Evolutionary conservation across 2,329 filamentous ascomycete genomes (phyloP).

Genomic region (Exophiala spinifera): DNA sequence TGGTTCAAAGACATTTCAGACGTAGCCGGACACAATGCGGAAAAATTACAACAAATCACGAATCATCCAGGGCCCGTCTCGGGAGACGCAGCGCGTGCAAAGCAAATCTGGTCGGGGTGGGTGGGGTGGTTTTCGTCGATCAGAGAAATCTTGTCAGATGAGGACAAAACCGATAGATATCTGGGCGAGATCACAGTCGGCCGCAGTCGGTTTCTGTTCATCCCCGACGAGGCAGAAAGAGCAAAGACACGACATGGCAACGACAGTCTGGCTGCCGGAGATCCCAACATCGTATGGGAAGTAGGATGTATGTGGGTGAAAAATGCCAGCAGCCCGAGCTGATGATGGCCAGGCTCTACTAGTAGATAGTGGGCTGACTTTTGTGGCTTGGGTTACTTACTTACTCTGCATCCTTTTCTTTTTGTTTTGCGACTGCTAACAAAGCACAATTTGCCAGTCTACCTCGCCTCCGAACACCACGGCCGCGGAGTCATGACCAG

Average conservation of each 20-base stretch:
- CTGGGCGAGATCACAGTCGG: constrained; percentile 30
- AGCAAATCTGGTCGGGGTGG: constrained; percentile 5
- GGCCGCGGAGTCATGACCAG: constrained; percentile 33
- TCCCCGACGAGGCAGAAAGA: constrained; percentile 21
- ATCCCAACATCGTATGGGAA: constrained; percentile 30
- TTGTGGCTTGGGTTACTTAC: no score
- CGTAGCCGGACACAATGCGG: constrained; percentile 17
- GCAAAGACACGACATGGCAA: constrained; percentile 24
- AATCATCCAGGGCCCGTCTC: neutral
- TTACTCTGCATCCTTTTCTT: neutral
- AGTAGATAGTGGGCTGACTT: no score
- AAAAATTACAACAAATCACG: neutral
- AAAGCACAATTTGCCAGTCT: constrained; percentile 24
- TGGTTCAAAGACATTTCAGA: constrained; percentile 13
- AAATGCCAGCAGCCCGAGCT: no score
- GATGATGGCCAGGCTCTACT: no score
- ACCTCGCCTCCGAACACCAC: constrained; percentile 31
- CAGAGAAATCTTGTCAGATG: constrained; percentile 9
- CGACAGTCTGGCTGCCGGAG: constrained; percentile 24
- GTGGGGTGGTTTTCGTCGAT: constrained; percentile 6
- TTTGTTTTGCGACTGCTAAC: neutral
- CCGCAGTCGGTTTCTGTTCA: constrained; percentile 31
- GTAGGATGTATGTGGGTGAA: constrained; percentile 16
- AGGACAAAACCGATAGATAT: constrained; percentile 1
- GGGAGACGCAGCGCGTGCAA: neutral